Evolutionary conservation across 441 rosid genomes (phyloP).

Genomic region (Daphne laureola): DNA sequence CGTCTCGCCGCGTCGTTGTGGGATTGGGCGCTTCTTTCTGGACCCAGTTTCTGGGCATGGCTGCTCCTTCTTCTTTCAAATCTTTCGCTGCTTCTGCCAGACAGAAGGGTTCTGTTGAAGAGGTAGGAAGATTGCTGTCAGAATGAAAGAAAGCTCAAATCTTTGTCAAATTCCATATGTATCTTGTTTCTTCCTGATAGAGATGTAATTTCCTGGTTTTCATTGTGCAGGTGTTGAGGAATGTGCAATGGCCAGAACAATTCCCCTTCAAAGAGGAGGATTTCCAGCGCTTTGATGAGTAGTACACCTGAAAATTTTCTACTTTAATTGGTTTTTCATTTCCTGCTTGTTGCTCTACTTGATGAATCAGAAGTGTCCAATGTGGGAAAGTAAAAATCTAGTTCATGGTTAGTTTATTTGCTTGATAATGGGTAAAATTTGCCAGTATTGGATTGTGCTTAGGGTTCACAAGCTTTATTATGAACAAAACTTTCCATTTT

Average conservation of each 20-base stretch:
- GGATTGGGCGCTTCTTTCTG: conserved; percentile 56
- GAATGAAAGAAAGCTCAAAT: too few species aligned
- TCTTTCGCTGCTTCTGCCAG: conserved; percentile 71
- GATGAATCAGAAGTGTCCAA: too few species aligned
- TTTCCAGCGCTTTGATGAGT: conserved; percentile 90
- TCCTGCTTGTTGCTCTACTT: neutral
- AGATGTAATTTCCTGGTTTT: too few species aligned
- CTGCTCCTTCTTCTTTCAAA: conserved; percentile 28
- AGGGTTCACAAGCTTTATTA: too few species aligned
- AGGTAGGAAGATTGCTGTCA: too few species aligned
- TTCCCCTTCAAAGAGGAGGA: conserved; percentile 88
- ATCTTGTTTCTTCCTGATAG: too few species aligned
- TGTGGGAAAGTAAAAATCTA: too few species aligned
- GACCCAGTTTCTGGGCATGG: conserved; percentile 43
- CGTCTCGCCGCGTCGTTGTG: conserved; percentile 45
- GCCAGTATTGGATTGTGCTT: too few species aligned
- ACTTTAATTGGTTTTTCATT: neutral
- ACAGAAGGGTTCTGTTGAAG: conserved; percentile 50
- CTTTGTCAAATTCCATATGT: too few species aligned
- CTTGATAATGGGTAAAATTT: too few species aligned
- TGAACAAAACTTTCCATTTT: too few species aligned
- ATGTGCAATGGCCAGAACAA: conserved; percentile 80
- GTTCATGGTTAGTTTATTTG: too few species aligned
- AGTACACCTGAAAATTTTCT: conserved; percentile 10
- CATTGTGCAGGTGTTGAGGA: conserved; percentile 46